Percentiles rank a stretch among this genome's conserved stretches.
These are phyloP conservation scores for Suillus fuscotomentosus DNA, from an alignment of 768 basidiomycete species.

Conservation along the genomic window DNA sequence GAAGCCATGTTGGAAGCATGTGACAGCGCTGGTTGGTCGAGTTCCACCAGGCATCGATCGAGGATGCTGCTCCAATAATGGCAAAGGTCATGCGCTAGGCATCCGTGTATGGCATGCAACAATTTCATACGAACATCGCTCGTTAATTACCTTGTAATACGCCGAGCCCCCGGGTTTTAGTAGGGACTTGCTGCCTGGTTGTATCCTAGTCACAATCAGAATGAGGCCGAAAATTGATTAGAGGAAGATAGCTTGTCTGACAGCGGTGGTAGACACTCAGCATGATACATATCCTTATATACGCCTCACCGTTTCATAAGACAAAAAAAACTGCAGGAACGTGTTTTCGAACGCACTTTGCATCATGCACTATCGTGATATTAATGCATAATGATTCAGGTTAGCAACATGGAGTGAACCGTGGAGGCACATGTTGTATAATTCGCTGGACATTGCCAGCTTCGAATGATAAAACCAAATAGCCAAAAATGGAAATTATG, in stretches of 20 bases:
- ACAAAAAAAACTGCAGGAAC: background rate
- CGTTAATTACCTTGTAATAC: background rate
- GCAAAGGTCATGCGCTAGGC: background rate
- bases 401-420: background rate
- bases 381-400: background rate
- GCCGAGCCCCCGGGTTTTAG: background rate
- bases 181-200: background rate
- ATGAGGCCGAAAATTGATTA: background rate
- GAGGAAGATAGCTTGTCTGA: background rate
- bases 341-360: background rate
- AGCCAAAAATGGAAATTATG: constrained; percentile 3
- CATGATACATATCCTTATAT: background rate
- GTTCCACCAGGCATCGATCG: background rate
- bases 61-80: background rate
- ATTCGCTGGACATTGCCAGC: too few species aligned
- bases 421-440: background rate
- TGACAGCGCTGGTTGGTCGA: background rate
- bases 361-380: background rate
- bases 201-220: background rate
- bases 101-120: too few species aligned
- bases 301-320: background rate
- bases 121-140: background rate
- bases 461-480: background rate
- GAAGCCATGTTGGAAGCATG: constrained; percentile 1
- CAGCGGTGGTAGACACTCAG: background rate